Conservation (phyloP, 2,329 filamentous ascomycete species). For the Chlorencoelia australis region DNA sequence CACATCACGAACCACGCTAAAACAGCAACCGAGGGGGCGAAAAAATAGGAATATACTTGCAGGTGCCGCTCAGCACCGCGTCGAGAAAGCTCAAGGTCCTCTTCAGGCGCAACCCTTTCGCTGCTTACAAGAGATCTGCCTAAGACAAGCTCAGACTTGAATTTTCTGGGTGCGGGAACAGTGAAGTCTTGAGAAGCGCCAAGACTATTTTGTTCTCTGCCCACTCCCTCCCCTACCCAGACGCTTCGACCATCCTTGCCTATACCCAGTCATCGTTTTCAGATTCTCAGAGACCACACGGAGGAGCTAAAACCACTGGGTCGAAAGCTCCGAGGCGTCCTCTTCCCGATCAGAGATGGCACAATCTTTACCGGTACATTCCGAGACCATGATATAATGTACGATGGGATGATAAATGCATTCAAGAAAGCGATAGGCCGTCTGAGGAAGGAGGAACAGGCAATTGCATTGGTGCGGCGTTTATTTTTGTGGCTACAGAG, state of each 20-base stretch:
- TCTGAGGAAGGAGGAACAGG: slow-evolving; percentile 5
- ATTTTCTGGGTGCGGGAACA: neutral
- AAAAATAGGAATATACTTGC: neutral
- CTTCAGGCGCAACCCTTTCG: neutral
- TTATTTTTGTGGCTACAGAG: too few relatives aligned
- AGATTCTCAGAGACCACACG: neutral
- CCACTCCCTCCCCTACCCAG: neutral
- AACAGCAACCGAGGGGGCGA: neutral
- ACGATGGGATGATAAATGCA: slow-evolving; percentile 9
- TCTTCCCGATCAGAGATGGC: slow-evolving; percentile 19
- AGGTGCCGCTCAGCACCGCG: neutral
- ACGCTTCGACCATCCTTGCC: neutral
- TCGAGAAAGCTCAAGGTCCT: neutral
- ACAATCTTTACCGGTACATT: slow-evolving; percentile 8
- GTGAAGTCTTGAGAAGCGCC: neutral
- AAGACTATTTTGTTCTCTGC: neutral
- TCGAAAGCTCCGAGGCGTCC: slow-evolving; percentile 20
- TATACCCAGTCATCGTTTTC: neutral
- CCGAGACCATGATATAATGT: slow-evolving; percentile 5
- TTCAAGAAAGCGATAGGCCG: slow-evolving; percentile 5
- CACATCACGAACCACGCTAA: neutral
- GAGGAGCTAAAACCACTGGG: neutral
- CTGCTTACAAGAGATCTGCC: neutral
- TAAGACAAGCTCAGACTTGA: neutral
- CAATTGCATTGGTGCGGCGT: too few relatives aligned